A percentile compares a stretch with the other conserved stretches of the same genome.
Conservation (phyloP, 2,329 filamentous ascomycete genomes). For the Venturia carpophila region DNA sequence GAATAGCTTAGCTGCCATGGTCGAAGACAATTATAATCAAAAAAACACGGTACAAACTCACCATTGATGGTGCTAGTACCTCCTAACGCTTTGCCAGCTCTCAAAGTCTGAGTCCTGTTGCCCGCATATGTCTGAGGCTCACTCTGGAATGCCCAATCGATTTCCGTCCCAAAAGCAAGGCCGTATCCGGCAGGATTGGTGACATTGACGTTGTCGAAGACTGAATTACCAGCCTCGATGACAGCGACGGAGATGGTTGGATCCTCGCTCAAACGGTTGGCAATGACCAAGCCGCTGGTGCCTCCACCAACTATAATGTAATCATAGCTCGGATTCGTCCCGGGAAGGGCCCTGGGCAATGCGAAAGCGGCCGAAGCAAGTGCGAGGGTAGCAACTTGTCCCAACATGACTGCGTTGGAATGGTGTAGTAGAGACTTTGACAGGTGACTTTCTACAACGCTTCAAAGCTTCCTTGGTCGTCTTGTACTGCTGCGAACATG, state of each 20-base stretch:
- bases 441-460: background rate
- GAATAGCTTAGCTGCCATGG: background rate
- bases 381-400: background rate
- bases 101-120: background rate
- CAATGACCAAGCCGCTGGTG: constrained; percentile 20
- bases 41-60: background rate
- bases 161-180: background rate
- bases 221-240: constrained; percentile 16
- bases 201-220: background rate
- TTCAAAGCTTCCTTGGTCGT: background rate
- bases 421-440: background rate
- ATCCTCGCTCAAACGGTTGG: constrained; percentile 12
- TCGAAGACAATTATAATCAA: background rate
- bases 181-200: background rate
- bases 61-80: constrained; percentile 11
- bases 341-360: background rate
- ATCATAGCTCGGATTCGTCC: background rate
- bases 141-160: constrained; percentile 9
- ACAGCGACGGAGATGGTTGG: constrained; percentile 13
- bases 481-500: background rate
- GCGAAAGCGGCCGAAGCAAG: background rate
- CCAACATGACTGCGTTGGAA: background rate
- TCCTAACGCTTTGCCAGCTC: background rate
- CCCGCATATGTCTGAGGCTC: constrained; percentile 4
- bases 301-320: constrained; percentile 9